Conservation (phyloP, 163 green algal species). For the Scenedesmus sp. region DNA sequence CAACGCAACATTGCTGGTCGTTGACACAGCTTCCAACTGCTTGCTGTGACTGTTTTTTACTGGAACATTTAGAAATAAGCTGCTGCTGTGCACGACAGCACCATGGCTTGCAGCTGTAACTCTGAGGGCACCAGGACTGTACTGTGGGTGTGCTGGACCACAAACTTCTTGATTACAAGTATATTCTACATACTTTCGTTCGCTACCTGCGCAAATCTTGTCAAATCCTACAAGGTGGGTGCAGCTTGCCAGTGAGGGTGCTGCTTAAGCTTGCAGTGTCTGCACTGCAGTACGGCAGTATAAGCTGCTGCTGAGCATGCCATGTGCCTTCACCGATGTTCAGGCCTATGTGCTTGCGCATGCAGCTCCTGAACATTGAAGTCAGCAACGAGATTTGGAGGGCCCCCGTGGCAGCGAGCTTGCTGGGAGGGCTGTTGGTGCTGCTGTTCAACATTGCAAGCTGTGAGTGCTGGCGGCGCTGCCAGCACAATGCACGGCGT, state of each 20-base stretch:
- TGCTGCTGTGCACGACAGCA: background rate
- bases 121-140: conserved; percentile 35
- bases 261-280: conserved; percentile 8
- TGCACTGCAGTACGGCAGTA: background rate
- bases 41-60: background rate
- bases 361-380: conserved; percentile 48
- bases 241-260: background rate
- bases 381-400: conserved; percentile 58
- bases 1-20: background rate
- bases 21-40: background rate
- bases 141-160: conserved; percentile 54
- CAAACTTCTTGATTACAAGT: conserved; percentile 53
- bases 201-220: conserved; percentile 43
- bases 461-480: conserved; percentile 28
- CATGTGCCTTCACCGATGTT: background rate
- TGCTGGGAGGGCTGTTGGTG: conserved; percentile 60
- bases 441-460: conserved; percentile 64
- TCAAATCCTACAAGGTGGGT: conserved; percentile 26
- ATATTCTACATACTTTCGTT: conserved; percentile 57
- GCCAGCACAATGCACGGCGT: background rate
- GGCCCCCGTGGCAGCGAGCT: conserved; percentile 55
- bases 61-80: background rate
- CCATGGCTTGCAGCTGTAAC: conserved; percentile 17
- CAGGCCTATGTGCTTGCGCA: background rate
- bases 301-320: background rate